Conservation (phyloP, 1,139 yeast genomes). For the Geotrichum reessii region DNA sequence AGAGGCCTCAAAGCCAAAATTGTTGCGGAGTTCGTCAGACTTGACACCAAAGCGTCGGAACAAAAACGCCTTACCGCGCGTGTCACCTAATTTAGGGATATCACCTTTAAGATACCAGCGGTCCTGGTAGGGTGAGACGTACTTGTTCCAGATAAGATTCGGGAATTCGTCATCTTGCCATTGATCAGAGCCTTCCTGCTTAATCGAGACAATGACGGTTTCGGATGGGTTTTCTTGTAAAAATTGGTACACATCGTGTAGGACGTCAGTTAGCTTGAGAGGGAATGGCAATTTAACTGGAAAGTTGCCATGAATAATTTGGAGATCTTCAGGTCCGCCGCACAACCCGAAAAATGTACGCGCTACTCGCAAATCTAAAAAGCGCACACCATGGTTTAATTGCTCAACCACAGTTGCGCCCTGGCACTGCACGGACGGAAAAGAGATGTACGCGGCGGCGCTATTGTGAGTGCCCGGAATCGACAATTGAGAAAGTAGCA, state of each 20-base stretch:
- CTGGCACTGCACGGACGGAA: conserved; percentile 78
- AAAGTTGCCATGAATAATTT: conserved; percentile 70
- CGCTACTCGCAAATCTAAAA: conserved; percentile 63
- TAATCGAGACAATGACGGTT: conserved; percentile 60
- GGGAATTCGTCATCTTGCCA: conserved; percentile 69
- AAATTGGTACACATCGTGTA: conserved; percentile 56
- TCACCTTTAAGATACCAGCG: conserved; percentile 57
- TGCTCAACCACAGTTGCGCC: conserved; percentile 56
- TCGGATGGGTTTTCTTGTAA: conserved; percentile 51
- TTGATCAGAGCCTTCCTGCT: conserved; percentile 65
- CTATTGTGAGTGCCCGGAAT: conserved; percentile 74
- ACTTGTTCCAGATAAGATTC: conserved; percentile 56
- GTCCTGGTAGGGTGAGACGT: conserved; percentile 47
- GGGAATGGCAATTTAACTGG: conserved; percentile 63
- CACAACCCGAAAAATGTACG: conserved; percentile 45
- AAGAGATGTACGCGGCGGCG: conserved; percentile 65
- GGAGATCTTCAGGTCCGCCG: conserved; percentile 46
- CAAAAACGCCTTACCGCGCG: conserved; percentile 60
- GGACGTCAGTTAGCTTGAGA: conserved; percentile 44
- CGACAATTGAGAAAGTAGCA: conserved; percentile 49
- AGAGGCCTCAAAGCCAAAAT: conserved; percentile 63
- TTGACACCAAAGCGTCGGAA: conserved; percentile 67
- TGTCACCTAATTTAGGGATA: conserved; percentile 56
- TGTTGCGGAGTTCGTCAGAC: conserved; percentile 39
- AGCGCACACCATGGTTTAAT: conserved; percentile 66